These are phyloP conservation scores for Polytrichum formosum DNA, from an alignment of 225 moss, liverwort and hornwort species.

Conservation along the genomic window DNA sequence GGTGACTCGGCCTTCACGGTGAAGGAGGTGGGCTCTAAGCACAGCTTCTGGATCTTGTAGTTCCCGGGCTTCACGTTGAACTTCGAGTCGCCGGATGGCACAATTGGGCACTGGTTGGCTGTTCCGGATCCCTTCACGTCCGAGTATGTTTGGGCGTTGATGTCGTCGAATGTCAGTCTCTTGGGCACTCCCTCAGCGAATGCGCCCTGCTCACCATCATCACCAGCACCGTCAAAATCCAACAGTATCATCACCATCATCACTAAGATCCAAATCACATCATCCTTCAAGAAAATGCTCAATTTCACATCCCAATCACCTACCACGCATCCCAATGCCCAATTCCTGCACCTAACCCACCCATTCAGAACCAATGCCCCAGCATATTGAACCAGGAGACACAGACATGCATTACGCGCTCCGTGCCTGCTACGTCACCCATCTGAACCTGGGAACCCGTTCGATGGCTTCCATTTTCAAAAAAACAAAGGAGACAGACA, in stretches of 20 bases:
- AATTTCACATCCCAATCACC: too few species aligned
- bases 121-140: constrained; percentile 84
- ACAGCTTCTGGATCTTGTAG: constrained; percentile 68
- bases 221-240: neutral
- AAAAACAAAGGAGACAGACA: too few species aligned
- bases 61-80: constrained; percentile 50
- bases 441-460: too few species aligned
- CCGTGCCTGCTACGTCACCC: too few species aligned
- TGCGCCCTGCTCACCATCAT: constrained; percentile 40
- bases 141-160: constrained; percentile 44
- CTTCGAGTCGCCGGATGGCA: constrained; percentile 32
- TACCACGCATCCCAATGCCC: too few species aligned
- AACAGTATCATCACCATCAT: neutral
- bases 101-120: constrained; percentile 84
- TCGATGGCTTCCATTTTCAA: too few species aligned
- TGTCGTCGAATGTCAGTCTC: constrained; percentile 61
- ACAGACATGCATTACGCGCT: too few species aligned
- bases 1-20: constrained; percentile 76
- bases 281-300: neutral
- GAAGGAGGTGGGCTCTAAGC: constrained; percentile 87
- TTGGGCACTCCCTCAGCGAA: constrained; percentile 52
- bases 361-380: too few species aligned
- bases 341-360: too few species aligned
- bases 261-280: neutral
- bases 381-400: too few species aligned